Evolutionary conservation across 495 filamentous ascomycete species (phyloP).

Genomic region (Bacidia rubella): DNA sequence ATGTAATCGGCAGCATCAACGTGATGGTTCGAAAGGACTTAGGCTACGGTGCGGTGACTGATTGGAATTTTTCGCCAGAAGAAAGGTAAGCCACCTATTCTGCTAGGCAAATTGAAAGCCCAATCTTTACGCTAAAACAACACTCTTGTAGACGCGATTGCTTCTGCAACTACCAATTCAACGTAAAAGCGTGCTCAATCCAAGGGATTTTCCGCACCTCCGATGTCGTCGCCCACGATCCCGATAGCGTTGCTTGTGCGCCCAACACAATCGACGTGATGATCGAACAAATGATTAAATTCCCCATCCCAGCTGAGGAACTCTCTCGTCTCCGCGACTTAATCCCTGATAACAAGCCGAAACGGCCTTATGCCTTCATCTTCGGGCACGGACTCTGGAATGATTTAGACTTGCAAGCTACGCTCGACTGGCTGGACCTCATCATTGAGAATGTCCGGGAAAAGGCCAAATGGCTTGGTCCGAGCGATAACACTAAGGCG

Average conservation of each 20-base stretch:
- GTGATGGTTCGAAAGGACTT: conserved; percentile 36
- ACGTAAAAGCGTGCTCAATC: conserved; percentile 37
- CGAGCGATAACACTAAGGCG: conserved; percentile 7
- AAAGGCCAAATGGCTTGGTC: conserved; percentile 20
- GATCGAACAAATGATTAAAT: conserved; percentile 37
- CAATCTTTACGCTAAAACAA: too few species aligned
- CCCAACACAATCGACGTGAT: conserved; percentile 28
- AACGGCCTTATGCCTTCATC: conserved; percentile 31
- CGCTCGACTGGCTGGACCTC: conserved; percentile 30
- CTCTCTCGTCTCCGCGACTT: conserved; percentile 26
- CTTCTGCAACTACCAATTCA: conserved; percentile 42
- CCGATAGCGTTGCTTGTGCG: conserved; percentile 29
- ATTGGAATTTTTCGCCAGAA: conserved; percentile 38
- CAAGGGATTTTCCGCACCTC: conserved; percentile 39
- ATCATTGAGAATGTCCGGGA: conserved; percentile 22
- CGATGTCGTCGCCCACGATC: conserved; percentile 35
- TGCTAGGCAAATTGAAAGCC: not conserved
- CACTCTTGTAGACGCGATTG: conserved; percentile 33
- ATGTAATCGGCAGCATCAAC: conserved; percentile 39
- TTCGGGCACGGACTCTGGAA: conserved; percentile 41
- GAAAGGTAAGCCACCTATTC: conserved; percentile 26
- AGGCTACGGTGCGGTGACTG: conserved; percentile 39
- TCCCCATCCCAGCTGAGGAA: conserved; percentile 33
- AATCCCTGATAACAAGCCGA: conserved; percentile 25
- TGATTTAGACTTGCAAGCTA: conserved; percentile 33